Conservation (phyloP, 495 filamentous ascomycete species). For the Lasiosphaeria hispida region DNA sequence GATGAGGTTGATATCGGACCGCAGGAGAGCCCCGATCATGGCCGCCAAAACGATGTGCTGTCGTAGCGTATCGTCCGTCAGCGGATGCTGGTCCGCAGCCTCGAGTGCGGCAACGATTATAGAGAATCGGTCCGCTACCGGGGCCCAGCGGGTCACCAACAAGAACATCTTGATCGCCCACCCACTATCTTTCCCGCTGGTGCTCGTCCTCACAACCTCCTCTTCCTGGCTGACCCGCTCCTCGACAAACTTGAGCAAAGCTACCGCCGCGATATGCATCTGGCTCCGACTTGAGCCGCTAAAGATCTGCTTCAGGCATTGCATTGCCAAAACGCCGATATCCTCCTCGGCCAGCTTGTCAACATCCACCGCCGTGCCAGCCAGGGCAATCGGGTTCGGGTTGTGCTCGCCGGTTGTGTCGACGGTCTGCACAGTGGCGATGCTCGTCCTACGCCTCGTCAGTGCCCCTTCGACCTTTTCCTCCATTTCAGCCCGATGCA, state of each 20-base stretch:
- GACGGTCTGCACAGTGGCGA: slow-evolving; percentile 70
- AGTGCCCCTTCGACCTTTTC: slow-evolving; percentile 65
- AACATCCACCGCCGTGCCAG: slow-evolving; percentile 73
- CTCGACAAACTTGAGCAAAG: slow-evolving; percentile 69
- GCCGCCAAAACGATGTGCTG: slow-evolving; percentile 70
- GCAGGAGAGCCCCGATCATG: slow-evolving; percentile 75
- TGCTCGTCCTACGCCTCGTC: slow-evolving; percentile 67
- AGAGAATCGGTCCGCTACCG: slow-evolving; percentile 86
- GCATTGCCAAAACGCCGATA: slow-evolving; percentile 76
- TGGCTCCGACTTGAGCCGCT: slow-evolving; percentile 71
- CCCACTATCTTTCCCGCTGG: slow-evolving; percentile 44
- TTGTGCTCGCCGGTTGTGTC: slow-evolving; percentile 62
- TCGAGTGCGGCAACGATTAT: slow-evolving; percentile 81
- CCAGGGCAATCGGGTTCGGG: slow-evolving; percentile 65
- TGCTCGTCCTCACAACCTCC: slow-evolving; percentile 34
- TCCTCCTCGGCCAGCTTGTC: slow-evolving; percentile 84
- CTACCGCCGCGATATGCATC: slow-evolving; percentile 66
- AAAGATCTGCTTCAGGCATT: slow-evolving; percentile 78
- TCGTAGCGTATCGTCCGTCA: slow-evolving; percentile 63
- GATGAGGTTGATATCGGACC: slow-evolving; percentile 86
- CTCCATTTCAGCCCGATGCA: slow-evolving; percentile 56
- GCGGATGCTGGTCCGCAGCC: slow-evolving; percentile 58
- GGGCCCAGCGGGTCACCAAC: slow-evolving; percentile 75
- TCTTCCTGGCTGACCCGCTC: slow-evolving; percentile 54
- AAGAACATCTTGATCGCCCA: slow-evolving; percentile 82